Conservation (phyloP, 2,329 filamentous ascomycete species). For the Talaromyces sp. region DNA sequence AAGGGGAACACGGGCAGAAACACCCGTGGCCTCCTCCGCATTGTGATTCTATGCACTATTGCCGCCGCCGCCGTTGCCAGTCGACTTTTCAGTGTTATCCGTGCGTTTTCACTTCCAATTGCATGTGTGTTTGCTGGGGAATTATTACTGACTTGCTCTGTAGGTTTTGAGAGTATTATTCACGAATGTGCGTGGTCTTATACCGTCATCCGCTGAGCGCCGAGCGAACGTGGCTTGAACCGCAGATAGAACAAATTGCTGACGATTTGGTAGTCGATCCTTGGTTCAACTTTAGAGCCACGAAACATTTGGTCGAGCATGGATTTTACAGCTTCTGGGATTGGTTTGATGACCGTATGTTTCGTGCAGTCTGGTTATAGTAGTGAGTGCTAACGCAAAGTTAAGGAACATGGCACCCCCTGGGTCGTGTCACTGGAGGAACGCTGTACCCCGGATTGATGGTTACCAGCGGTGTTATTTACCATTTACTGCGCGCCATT, state of each 20-base stretch:
- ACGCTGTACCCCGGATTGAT: constrained; percentile 98
- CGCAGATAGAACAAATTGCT: constrained; percentile 1
- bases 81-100: constrained; percentile 96
- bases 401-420: constrained; percentile 89
- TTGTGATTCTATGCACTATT: constrained; percentile 86
- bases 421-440: constrained; percentile 95
- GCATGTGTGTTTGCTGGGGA: background rate
- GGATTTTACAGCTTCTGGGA: constrained; percentile 99
- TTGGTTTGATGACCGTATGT: constrained; percentile 94
- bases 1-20: constrained; percentile 75
- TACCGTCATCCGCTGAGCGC: background rate
- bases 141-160: background rate
- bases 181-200: constrained; percentile 78
- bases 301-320: constrained; percentile 93
- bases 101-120: constrained; percentile 49
- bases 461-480: constrained; percentile 97
- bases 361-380: constrained; percentile 3
- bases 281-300: constrained; percentile 99
- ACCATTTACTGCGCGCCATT: constrained; percentile 83
- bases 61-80: constrained; percentile 87
- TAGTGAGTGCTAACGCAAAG: constrained; percentile 14
- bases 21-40: constrained; percentile 76
- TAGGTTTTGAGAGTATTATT: constrained; percentile 97
- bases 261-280: constrained; percentile 69
- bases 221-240: background rate